Evolutionary conservation across 495 filamentous ascomycete genomes (phyloP), one percentile per base, ranked within the genome.

Genomic region (Lasiosphaeria hispida): DNA sequence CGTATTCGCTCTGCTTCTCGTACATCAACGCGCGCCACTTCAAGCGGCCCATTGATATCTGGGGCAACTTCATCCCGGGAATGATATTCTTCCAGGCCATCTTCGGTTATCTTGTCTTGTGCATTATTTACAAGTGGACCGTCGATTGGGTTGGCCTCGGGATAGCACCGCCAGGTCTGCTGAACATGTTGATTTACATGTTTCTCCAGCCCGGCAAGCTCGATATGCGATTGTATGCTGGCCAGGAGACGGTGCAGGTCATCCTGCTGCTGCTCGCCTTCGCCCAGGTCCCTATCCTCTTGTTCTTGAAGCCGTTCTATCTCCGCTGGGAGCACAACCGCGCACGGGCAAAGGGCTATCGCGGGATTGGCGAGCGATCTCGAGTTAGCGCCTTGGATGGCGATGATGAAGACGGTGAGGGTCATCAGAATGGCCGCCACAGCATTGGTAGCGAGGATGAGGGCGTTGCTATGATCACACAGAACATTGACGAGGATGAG

Each of bases 111-210:
- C 85, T 99, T 13, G 92, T 94, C 48, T 78, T 96, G 68, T 86
- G 87, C 64, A 95, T 99, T 64, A 74, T 97, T 69, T 97, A 95
- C 78, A 99, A 99, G 74, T 99, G 94, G 94, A 85, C 83, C 15
- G 80, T 96, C 39, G 87, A 97, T 70, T 98, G 94, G 94, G 71
- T 76, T 58, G 86, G 79, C 18, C 77, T 78, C 33, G 83, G 70
- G n/a, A 59, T 78, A 55, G 76, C 80, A 33, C 90, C 95, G 3
- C 94, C 94, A 0, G 88, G 91, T 63, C 78, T 99, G 23, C 76
- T 99, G 57, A 99, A 99, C 81, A 96, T 97, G 92, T 80, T 99
- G 62, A 99, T 99, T 69, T 96, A 96, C 82, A 99, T 99, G 94
- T 97, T 99, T 78, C 77, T 99, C 50, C 83, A 85, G 52, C 94